Percentiles rank a stretch among this genome's conserved stretches.
Conservation (phyloP, 192 early-diverging fungal species). For the Haplosporangium gracile region DNA sequence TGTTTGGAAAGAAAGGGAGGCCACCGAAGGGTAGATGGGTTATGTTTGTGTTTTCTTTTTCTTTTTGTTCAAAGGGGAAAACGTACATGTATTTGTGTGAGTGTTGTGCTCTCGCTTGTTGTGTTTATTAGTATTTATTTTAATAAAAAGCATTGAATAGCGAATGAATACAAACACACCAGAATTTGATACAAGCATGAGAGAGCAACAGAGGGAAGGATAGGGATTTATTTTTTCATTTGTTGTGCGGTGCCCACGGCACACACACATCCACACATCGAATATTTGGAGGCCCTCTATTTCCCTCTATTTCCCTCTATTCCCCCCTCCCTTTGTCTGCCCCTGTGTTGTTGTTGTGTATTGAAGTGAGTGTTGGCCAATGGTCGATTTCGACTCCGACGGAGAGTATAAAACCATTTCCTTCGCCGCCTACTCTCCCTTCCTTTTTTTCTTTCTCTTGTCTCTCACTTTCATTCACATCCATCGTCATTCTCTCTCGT, state of each 20-base stretch:
- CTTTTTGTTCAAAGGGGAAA: not conserved
- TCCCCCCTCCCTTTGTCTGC: not conserved
- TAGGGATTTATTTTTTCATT: conserved; percentile 5
- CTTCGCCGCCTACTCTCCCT: not conserved
- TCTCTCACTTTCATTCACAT: not conserved
- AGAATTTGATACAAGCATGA: conserved; percentile 2
- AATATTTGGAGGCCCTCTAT: not conserved
- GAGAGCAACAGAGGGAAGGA: not conserved
- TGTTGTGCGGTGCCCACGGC: conserved; percentile 3
- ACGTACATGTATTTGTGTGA: not conserved
- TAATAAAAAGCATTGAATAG: conserved; percentile 4
- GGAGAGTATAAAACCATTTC: conserved; percentile 4
- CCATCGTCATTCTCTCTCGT: not conserved
- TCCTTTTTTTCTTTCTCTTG: not conserved
- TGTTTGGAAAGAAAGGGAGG: not conserved
- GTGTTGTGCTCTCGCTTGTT: not conserved
- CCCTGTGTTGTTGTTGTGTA: not conserved
- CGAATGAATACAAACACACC: conserved; percentile 23
- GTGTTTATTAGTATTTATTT: not conserved
- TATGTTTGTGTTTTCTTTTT: not conserved
- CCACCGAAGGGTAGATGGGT: not conserved
- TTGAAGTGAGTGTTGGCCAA: not conserved
- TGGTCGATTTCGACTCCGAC: conserved; percentile 2
- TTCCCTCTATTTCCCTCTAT: not conserved
- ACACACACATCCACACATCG: not conserved